Base-by-base conservation (phyloP, 2,329 filamentous ascomycete species). In the Fusarium sp. region DNA sequence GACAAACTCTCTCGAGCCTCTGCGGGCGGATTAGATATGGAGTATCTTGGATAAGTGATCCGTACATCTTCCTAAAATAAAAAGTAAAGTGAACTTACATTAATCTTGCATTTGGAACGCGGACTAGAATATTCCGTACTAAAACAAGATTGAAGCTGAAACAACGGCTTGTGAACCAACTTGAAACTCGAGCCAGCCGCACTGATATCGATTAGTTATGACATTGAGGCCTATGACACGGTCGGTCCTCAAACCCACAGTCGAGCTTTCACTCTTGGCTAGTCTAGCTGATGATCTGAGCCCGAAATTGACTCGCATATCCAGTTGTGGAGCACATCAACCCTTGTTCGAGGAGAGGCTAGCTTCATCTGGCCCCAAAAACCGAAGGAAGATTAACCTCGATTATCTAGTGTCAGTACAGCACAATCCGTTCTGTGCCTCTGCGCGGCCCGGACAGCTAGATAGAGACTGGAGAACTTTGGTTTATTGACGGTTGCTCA, bases 361-460 rank as follows among this genome's bases (percentile, higher is more conserved):
- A 74, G 49, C 72, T 74, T 16, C 12, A 67, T 74, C 32, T 53
- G 61, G 68, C 37, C 20, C 37, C 27, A 50, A 69, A 61, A 55
- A 47, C 72, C 72, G 72, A 71, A 71, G 60, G 34, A 63, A 47
- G 60, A 66, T 69, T 56, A 49, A 62, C 55, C 50, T 60, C 50
- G 55, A 68, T 57, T 55, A 28, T 49, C 45, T 23, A 42, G 43
- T 55, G 16, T 57, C 37, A 32, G 20, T 23, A 23, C 34, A 37
- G 10, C 34, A 37, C 18, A 37, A n/a, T 37, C 34, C 34, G 10
- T 59, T 47, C 64, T 28, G 8, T 46, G 54, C 28, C 32, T 63
- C 47, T 45, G 34, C 53, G 27, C 41, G 45, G 48, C 56, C 40
- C 41, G 41, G 45, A 43, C 66, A 34, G 55, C 54, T 47, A 63